Conservation (phyloP, 2,329 filamentous ascomycete species). For the Alternaria rosae region DNA sequence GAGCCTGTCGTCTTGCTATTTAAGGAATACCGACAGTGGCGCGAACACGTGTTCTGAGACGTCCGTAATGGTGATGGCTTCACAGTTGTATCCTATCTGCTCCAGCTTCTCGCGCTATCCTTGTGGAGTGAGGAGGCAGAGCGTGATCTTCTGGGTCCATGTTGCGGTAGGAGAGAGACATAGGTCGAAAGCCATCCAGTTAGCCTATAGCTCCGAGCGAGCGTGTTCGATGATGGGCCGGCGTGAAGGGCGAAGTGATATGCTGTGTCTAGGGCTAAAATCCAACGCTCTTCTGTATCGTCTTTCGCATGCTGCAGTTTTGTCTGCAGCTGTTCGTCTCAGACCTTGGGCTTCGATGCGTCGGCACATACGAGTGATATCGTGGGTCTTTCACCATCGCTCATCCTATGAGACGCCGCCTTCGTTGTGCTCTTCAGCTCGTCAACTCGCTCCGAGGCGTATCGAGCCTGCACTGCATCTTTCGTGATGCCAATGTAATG, state of each 20-base stretch:
- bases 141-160: constrained; percentile 32
- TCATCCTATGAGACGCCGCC: background rate
- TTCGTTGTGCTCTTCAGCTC: constrained; percentile 7
- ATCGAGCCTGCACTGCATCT: constrained; percentile 55
- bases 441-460: constrained; percentile 33
- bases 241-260: constrained; percentile 65
- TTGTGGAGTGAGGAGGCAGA: constrained; percentile 54
- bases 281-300: constrained; percentile 52
- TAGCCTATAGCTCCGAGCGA: constrained; percentile 53
- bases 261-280: constrained; percentile 64
- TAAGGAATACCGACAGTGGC: constrained; percentile 57
- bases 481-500: constrained; percentile 63
- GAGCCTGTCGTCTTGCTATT: constrained; percentile 46
- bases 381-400: background rate
- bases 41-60: constrained; percentile 63
- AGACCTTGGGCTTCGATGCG: constrained; percentile 57
- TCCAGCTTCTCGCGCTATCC: constrained; percentile 58
- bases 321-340: constrained; percentile 44
- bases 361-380: constrained; percentile 59
- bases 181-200: constrained; percentile 65
- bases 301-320: constrained; percentile 10
- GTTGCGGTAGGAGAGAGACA: constrained; percentile 44
- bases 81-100: constrained; percentile 56
- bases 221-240: constrained; percentile 56
- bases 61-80: constrained; percentile 57